Evolutionary conservation across 2,329 filamentous ascomycete genomes (phyloP), one percentile per base, ranked within the genome.

Genomic region (Cryphonectria naterciae): DNA sequence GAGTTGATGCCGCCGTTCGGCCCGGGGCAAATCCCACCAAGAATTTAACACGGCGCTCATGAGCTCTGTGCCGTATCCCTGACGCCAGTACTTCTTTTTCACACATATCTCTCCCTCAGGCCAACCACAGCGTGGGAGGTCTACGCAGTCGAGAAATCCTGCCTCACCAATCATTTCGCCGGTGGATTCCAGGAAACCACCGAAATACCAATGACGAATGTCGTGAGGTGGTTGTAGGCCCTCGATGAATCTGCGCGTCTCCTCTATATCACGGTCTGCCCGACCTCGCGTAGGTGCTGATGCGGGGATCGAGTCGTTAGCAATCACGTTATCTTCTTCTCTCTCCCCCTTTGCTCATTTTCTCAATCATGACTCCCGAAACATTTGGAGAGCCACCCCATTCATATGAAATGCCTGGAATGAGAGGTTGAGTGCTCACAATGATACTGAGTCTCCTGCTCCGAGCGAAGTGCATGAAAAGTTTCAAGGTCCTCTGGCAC

Each of bases 11-110:
- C 70, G 65, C 32, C 67, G 58, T 35, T 49, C 46, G 41, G 67
- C 68, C 39, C 72, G 64, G 4, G 72, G 72, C 37, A 73, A 41
- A 17, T 46, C 70, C 70, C 70, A 73, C 70, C 70, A 73, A 3
- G 72, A 64, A 6, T 66, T 46, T 28, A 70, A 58, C 8, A 69
- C 65, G 15, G 60, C 72, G 1, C 25, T 22, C 19, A 69, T 28
- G n/a, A 70, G 17, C 54, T 73, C 72, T 28, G 72, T 66, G 11
- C 72, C 72, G 65, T 73, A 73, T 17, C 72, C 72, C 56, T 73
- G 72, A n/a, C 72, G 63, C 67, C 69, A 69, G 56, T 72, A 65
- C 11, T 39, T 35, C 8, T 41, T 52, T 65, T 68, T 68, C 22
- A 73, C 19, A 37, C 72, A 41, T 13, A 73, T 64, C 41, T 73